Conservation (phyloP, 225 moss, liverwort and hornwort species). For the Rhytidiadelphus loreus region DNA sequence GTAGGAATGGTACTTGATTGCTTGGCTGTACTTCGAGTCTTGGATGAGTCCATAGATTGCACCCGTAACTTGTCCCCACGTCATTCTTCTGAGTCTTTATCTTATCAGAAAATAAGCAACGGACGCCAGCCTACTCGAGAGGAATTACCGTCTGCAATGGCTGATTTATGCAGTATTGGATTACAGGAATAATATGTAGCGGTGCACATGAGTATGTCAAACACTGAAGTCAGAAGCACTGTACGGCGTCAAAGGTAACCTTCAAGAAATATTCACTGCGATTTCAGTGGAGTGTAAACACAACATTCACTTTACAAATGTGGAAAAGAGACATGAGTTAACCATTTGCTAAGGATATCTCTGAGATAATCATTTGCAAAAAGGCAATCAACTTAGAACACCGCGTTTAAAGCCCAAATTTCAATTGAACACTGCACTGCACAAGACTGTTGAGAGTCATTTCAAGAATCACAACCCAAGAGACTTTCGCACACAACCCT, state of each 20-base stretch:
- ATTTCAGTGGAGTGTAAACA: background rate
- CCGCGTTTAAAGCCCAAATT: background rate
- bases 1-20: conserved; percentile 33
- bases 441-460: background rate
- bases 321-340: background rate
- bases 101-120: background rate
- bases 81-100: conserved; percentile 22
- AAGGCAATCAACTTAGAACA: background rate
- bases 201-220: background rate
- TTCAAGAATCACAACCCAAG: background rate
- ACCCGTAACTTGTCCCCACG: conserved; percentile 68
- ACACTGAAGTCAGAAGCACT: background rate
- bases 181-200: background rate
- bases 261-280: background rate
- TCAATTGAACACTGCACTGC: background rate
- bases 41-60: conserved; percentile 55
- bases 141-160: background rate
- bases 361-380: background rate
- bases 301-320: background rate
- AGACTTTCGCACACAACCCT: background rate
- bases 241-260: background rate
- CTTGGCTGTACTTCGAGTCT: conserved; percentile 32
- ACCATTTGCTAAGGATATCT: background rate
- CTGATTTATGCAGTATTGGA: background rate
- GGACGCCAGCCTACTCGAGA: background rate